Conservation (phyloP, 176 grass and related monocot genomes). For the Juncus effusus region DNA sequence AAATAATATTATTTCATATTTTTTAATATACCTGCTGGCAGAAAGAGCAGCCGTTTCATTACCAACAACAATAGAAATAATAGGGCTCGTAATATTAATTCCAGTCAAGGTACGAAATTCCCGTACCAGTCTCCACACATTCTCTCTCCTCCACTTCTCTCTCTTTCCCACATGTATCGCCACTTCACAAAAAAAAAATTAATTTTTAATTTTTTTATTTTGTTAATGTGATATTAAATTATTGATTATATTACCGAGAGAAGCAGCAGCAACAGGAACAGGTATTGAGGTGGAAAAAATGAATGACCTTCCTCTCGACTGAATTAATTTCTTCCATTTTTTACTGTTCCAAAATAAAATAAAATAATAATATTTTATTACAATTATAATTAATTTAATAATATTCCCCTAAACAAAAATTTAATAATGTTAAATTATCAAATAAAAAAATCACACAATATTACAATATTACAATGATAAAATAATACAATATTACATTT, state of each 20-base stretch:
- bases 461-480: too few relatives aligned
- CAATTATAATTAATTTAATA: too few relatives aligned
- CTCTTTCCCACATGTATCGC: slow-evolving; percentile 63
- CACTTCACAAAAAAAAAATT: slow-evolving; percentile 38
- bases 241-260: slow-evolving; percentile 49
- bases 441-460: too few relatives aligned
- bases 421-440: too few relatives aligned
- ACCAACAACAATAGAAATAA: slow-evolving; percentile 89
- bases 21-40: slow-evolving; percentile 60
- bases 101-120: slow-evolving; percentile 68
- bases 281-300: slow-evolving; percentile 92
- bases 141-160: slow-evolving; percentile 72
- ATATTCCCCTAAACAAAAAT: too few relatives aligned
- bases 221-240: slow-evolving; percentile 19
- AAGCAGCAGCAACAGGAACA: slow-evolving; percentile 74
- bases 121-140: slow-evolving; percentile 66
- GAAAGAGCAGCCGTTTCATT: slow-evolving; percentile 66
- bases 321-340: slow-evolving; percentile 78
- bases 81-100: slow-evolving; percentile 63
- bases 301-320: slow-evolving; percentile 82
- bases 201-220: neutral
- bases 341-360: slow-evolving; percentile 50
- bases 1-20: too few relatives aligned
- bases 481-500: too few relatives aligned
- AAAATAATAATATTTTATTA: neutral